Base-by-base conservation (phyloP, 768 basidiomycete species). In the Porphyrellus cyaneotinctus region DNA sequence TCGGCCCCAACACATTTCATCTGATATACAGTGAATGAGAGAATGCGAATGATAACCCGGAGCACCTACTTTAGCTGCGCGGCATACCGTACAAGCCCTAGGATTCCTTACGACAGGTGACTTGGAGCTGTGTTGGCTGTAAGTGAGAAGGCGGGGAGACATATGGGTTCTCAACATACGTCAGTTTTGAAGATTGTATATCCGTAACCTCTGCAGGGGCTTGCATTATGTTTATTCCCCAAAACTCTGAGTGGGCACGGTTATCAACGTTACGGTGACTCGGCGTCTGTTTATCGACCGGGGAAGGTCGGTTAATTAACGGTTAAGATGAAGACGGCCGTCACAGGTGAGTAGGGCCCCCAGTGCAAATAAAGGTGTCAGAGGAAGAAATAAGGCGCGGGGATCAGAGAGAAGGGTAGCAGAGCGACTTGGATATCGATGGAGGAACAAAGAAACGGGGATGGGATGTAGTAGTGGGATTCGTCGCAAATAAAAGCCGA, bases 1-100 rank as follows among this genome's bases (percentile, higher is more conserved):
- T 93, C 90, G 45, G 91, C 87, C 41, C 88, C 90, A 53, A 92
- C 89, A 62, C 90, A 93, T 69, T 91, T 91, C 90, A 93, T 93
- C 90, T 92, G 59, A 39, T 47, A 45, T 32, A 49, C 41, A 43
- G 55, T 65, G 52, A 70, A 50, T 44, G 23, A 48, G 20, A 28
- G 35, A 50, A 49, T 58, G 49, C 45, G 42, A 48, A 51, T 53
- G 47, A 49, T 55, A 55, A 58, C 52, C 50, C 36, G 57, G 43
- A 48, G 56, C 33, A 45, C 52, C 41, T 57, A 85, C 90, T 81
- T 92, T 92, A 57, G 90, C 89, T 48, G 82, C 79, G 39, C 89
- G 83, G 69, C 90, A 93, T 60, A 91, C 88, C 36, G 87, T 91
- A 66, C 90, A 93, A 17, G 90, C 90, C 45, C 80, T 69, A 42